phyloP scores from a whole-genome alignment of 352 stramenopile genomes.

The Phytophthora podocarpi region DNA sequence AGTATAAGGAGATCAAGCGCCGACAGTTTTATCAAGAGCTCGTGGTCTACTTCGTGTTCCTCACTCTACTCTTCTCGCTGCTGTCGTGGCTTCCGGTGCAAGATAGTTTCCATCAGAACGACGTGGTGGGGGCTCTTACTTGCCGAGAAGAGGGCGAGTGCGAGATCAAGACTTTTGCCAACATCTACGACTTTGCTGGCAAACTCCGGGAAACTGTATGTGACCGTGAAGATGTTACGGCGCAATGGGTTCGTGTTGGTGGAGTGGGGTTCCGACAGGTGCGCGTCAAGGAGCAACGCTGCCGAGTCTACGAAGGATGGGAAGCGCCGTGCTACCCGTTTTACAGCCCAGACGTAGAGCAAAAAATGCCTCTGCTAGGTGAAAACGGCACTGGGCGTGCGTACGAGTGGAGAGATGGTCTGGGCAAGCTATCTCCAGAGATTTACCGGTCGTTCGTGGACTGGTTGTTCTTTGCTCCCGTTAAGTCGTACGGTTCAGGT shows the following conservation, averaged over 20 bases:
- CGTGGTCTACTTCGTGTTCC: conserved; percentile 83
- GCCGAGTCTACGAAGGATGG: conserved; percentile 65
- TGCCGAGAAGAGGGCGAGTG: conserved; percentile 84
- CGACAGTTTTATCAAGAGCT: conserved; percentile 90
- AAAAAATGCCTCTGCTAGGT: conserved; percentile 54
- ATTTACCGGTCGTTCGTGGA: conserved; percentile 64
- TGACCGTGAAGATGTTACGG: conserved; percentile 50
- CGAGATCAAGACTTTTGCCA: conserved; percentile 72
- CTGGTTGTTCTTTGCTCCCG: conserved; percentile 45
- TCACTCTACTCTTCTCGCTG: conserved; percentile 79
- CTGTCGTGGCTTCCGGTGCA: conserved; percentile 81
- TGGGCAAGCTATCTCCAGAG: conserved; percentile 61
- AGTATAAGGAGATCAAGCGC: conserved; percentile 90
- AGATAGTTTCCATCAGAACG: conserved; percentile 86
- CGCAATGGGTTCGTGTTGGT: conserved; percentile 80
- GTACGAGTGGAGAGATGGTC: conserved; percentile 72
- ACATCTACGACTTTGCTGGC: conserved; percentile 80
- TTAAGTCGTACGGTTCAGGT: conserved; percentile 63
- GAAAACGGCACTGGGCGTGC: conserved; percentile 37
- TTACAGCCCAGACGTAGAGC: conserved; percentile 57
- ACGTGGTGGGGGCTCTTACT: conserved; percentile 77
- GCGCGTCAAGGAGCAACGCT: conserved; percentile 77
- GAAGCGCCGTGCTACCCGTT: conserved; percentile 75
- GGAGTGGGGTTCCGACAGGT: conserved; percentile 85
- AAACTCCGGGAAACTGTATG: conserved; percentile 64